Evolutionary conservation across 331 rosid species (phyloP), one percentile per base, ranked within the genome.

Genomic region (Arachis monticola): DNA sequence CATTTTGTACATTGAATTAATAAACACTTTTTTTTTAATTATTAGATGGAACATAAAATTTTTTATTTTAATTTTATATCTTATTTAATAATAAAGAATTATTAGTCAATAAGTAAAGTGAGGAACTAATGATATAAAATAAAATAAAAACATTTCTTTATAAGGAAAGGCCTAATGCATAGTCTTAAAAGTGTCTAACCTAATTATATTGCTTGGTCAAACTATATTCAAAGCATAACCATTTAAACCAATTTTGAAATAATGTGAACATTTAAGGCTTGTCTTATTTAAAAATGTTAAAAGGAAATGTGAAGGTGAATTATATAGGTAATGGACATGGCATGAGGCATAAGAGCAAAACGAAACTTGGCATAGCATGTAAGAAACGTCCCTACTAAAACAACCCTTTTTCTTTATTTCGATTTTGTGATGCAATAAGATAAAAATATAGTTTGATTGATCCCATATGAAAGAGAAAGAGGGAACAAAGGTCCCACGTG

Each of bases 401-500:
- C 17, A 61, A 59, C 46, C 30, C 50, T 66, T 41, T 41, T 47
- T 64, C 65, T 70, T 46, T 72, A 62, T 71, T 70, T 51, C 11
- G 17, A 64, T 70, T 64, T 44, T 47, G 40, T 3, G 48, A 41
- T 11, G 50, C 47, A 67, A 67, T 53, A 59, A 68, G 13, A 72
- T 57, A 22, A 82, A 82, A 76, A 55, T 67, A 87, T 76, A 78
- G 52, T 82, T 86, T 64, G 89, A 84, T 70, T 73, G 90, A 87
- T 85, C 89, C 87, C 87, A 84, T 82, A 84, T 72, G 79, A 83
- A 84, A 77, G 72, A 72, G 78, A 75, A 75, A 76, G 38, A 67
- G 69, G 81, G 83, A 57, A 68, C 68, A 81, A 87, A 87, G 94
- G 86, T 32, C 94, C 96, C 94, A 86, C 91, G 94, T 84, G 94